Base-by-base conservation (phyloP, 176 grass and related monocot species). In the Avena atlantica region DNA sequence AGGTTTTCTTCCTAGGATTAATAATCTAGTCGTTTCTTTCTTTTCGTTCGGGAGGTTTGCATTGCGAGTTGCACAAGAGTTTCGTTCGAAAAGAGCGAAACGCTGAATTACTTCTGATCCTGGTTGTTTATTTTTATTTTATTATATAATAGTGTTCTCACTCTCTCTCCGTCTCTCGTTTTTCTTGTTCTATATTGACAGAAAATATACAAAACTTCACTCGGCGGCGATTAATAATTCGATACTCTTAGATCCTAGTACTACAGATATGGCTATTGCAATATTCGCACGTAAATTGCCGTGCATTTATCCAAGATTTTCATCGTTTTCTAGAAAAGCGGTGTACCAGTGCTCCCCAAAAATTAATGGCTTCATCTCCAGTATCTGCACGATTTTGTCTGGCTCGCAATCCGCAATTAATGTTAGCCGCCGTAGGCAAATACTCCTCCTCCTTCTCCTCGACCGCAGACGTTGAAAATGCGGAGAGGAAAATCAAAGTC, bases 361-460 rank as follows among this genome's bases (percentile, higher is more conserved):
- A 42, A 42, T 79, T 65, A 71, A 64, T 37, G 27, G 15, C 76
- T 52, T 52, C 9, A 64, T 51, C 14, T 72, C 25, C 12, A 67
- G 65, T 21, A 24, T 42, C 49, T 14, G 29, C 20, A 67, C 1
- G 37, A 67, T 9, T 60, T 69, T 19, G 19, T 65, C 56, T 57
- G 75, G 36, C 58, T 78, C 20, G 23, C 1, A 47, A 78, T 24
- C 64, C 13, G 55, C 20, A 68, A 76, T 66, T 27, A 68, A 81
- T 55, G 83, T 84, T 80, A 71, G 89, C 12, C 8, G 20, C 40
- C 6, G 63, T 15, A 58, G 78, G 31, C 44, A 47, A 37, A 74
- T 63, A 67, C 27, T 67, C 16, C 6, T 42, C 40, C 37, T 40
- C 37, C 37, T 5, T 5, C 37, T 7, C 63, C 2, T 15, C 17